Evolutionary conservation across 2,329 filamentous ascomycete species (phyloP).

Genomic region (Penicillium aurantiogriseum): DNA sequence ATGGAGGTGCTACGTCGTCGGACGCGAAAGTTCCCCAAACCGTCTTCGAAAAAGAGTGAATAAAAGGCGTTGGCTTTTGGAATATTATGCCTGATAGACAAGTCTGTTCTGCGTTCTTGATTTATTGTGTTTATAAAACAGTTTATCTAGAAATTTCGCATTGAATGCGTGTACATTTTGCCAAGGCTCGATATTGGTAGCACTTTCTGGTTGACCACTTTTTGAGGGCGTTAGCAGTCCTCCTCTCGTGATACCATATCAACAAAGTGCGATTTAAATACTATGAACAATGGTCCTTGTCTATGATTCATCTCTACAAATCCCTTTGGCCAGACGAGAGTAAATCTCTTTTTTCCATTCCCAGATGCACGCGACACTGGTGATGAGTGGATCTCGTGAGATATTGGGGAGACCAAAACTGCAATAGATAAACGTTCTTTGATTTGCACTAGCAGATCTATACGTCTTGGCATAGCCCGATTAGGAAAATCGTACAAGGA

Average conservation of each 20-base stretch:
- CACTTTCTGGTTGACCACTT: background rate
- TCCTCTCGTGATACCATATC: background rate
- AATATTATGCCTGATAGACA: background rate
- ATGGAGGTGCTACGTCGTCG: slow-evolving; percentile 62
- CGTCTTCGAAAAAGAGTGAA: slow-evolving; percentile 40
- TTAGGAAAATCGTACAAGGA: no score
- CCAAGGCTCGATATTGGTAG: background rate
- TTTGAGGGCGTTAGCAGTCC: background rate
- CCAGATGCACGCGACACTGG: no score
- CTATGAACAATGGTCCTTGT: background rate
- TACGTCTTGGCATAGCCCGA: no score
- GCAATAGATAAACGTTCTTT: background rate
- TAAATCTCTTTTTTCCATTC: background rate
- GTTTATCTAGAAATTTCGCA: background rate
- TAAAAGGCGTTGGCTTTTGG: slow-evolving; percentile 48
- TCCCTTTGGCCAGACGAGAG: background rate
- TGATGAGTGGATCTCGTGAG: background rate
- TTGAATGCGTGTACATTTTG: background rate
- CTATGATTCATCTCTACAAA: background rate
- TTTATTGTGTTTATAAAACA: background rate
- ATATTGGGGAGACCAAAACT: background rate
- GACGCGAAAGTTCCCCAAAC: slow-evolving; percentile 59
- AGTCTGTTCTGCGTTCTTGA: background rate
- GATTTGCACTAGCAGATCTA: background rate
- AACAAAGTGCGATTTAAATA: background rate